These are phyloP conservation scores for Turnera subulata DNA, from an alignment of 345 rosid genomes.

Conservation along the genomic window DNA sequence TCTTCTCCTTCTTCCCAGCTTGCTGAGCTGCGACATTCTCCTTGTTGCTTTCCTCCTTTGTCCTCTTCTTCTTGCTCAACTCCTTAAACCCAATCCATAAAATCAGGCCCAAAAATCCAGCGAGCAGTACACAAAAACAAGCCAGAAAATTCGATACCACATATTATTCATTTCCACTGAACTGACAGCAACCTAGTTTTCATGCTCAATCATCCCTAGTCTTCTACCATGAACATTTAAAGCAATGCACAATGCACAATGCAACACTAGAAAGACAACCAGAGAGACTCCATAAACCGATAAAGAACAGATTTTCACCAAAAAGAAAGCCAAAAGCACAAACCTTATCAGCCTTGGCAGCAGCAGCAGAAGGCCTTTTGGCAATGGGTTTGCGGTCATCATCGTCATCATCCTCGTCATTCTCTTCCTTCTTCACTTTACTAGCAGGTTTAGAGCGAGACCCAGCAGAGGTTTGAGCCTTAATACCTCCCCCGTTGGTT, in stretches of 20 bases:
- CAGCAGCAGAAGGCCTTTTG: conserved; percentile 32
- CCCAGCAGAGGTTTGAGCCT: conserved; percentile 13
- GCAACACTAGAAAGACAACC: neutral
- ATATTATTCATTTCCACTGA: neutral
- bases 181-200: neutral
- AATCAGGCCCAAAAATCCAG: neutral
- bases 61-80: conserved; percentile 44
- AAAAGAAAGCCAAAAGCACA: neutral
- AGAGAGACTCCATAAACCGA: neutral
- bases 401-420: conserved; percentile 22
- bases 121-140: neutral
- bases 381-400: conserved; percentile 45
- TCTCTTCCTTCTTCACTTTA: conserved; percentile 39
- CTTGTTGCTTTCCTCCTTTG: conserved; percentile 32
- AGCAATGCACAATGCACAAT: neutral
- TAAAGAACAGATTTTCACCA: neutral
- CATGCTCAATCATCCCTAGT: neutral
- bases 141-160: neutral
- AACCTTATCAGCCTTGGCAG: conserved; percentile 48
- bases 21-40: conserved; percentile 17
- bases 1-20: conserved; percentile 61
- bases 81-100: conserved; percentile 32
- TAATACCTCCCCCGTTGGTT: neutral
- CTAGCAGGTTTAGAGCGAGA: conserved; percentile 29
- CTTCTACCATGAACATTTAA: neutral